Evolutionary conservation across 306 rosid genomes (phyloP).

Genomic region (Lagenaria siceraria): DNA sequence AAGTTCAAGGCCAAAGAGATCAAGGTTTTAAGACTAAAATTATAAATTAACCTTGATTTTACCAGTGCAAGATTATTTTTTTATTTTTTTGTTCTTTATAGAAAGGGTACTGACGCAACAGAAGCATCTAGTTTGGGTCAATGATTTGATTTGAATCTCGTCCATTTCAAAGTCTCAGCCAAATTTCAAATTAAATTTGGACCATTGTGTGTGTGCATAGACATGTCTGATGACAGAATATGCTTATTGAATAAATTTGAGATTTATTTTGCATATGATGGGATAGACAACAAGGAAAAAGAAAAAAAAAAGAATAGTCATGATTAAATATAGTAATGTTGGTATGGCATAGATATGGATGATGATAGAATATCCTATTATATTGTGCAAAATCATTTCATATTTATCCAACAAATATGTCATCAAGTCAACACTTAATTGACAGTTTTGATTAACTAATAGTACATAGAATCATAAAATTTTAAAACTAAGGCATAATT

Average conservation of each 20-base stretch:
- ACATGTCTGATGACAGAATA: neutral
- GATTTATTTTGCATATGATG: no score
- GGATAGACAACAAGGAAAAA: no score
- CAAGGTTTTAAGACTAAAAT: no score
- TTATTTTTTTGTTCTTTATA: neutral
- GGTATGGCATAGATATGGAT: no score
- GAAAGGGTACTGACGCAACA: neutral
- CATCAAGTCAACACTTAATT: neutral
- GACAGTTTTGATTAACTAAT: neutral
- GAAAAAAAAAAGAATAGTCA: no score
- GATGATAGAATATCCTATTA: no score
- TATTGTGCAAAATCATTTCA: no score
- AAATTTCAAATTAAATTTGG: neutral
- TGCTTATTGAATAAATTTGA: neutral
- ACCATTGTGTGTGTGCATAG: neutral
- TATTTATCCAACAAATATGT: neutral
- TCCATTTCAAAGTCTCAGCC: neutral
- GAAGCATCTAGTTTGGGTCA: neutral
- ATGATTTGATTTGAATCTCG: neutral
- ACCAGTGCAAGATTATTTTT: neutral
- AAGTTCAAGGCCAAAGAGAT: no score
- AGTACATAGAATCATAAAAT: no score
- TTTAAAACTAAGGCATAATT: no score
- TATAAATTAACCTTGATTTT: no score
- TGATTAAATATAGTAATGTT: no score